Evolutionary conservation across 148 eudicot genomes (phyloP), one percentile per base, ranked within the genome.

Genomic region (Fallopia convolvulus): DNA sequence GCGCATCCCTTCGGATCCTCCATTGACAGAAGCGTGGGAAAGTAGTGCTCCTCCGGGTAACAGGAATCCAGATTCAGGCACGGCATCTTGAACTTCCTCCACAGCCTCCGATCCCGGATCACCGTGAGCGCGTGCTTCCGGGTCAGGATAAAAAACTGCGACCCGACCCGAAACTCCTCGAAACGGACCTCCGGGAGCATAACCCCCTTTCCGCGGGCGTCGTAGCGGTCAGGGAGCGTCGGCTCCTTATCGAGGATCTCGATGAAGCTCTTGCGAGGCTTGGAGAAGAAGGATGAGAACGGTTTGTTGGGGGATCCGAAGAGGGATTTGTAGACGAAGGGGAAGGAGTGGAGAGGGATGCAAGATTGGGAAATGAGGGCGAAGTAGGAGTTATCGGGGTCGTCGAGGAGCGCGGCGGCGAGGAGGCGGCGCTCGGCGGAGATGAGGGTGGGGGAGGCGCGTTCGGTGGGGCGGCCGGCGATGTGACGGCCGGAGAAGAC

Each of bases 31-130:
- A 89, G 77, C 2, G 92, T 89, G 5, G 92, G 85, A 66, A 89
- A 89, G 81, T 89, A 89, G 70, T 89, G 90, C 80, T 89, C 92
- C 73, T 89, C 92, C 5, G 92, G 92, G 76, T 89, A 89, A 77
- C 92, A 89, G 2, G 86, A 82, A 20, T 89, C 83, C 12, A 77
- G 41, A 58, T 84, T 84, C 21, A 85, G 14, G 63, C 92, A 89
- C 0, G 92, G 89, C 68, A 87, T 5, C 61, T 76, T 79, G 32
- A 87, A 89, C 60, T 87, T 89, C 83, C 87, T 80, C 92, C 92
- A 89, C 0, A 89, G 65, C 76, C 71, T 72, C 75, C 85, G 73
- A 48, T 89, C 92, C 13, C 74, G 63, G 70, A 89, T 75, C 39
- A 89, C 86, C 77, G 48, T 73, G 58, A 84, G 23, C 0, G 90